phyloP scores from a whole-genome alignment of 257 asterid species.

The Coffea eugenioides region DNA sequence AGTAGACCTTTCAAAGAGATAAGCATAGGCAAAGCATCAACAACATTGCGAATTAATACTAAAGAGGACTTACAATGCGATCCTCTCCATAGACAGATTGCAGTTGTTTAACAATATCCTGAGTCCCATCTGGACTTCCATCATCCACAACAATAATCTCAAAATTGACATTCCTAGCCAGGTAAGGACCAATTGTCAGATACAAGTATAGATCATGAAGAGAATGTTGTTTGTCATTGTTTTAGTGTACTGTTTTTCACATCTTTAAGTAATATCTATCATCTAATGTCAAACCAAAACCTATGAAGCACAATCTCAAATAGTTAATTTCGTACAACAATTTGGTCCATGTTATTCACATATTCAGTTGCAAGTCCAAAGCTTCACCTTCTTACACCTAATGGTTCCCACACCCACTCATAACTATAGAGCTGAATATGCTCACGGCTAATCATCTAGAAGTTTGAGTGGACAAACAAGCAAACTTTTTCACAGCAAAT shows the following conservation, averaged over 20 bases:
- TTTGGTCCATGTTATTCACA: background rate
- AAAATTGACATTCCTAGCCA: slow-evolving; percentile 71
- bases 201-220: background rate
- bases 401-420: background rate
- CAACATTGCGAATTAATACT: slow-evolving; percentile 8
- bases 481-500: background rate
- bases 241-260: background rate
- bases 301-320: background rate
- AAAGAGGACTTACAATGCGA: slow-evolving; percentile 58
- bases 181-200: slow-evolving; percentile 16
- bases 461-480: background rate
- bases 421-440: background rate
- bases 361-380: background rate
- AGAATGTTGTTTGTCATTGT: background rate
- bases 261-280: background rate
- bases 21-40: background rate
- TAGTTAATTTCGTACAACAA: background rate
- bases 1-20: slow-evolving; percentile 5
- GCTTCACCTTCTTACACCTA: background rate
- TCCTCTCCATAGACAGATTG: slow-evolving; percentile 87
- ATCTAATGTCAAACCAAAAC: background rate
- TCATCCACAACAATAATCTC: slow-evolving; percentile 96
- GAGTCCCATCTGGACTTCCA: slow-evolving; percentile 99
- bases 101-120: slow-evolving; percentile 84
- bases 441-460: background rate